Evolutionary conservation across 2,329 filamentous ascomycete species (phyloP), one percentile per base, ranked within the genome.

Genomic region (Epicoccum nigrum): DNA sequence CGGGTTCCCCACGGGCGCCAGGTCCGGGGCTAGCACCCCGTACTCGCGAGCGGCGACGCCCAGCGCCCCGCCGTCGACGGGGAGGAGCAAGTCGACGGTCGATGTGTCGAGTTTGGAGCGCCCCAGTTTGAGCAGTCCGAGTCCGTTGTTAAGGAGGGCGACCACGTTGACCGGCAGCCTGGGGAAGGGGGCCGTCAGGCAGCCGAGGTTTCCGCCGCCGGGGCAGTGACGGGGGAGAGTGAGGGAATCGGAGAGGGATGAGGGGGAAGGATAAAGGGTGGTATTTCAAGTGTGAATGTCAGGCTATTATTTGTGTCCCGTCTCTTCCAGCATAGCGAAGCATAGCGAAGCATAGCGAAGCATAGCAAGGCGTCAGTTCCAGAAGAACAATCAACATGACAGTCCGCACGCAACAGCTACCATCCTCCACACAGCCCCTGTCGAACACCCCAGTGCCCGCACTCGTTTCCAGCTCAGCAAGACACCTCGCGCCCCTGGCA

Each of bases 81-180:
- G 27, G 5, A 19, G 43, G 21, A 47, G 37, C 13, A 23, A 32
- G 20, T 38, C 25, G 4, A 32, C 25, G 2, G 23, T 47, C 11
- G 43, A 52, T 39, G 28, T 45, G 1, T 42, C 43, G n/a, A 16
- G 11, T 4, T 7, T 49, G 7, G 72, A 68, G 37, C 67, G 35
- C 7, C 31, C 38, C 2, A 21, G 34, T 1, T 8, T 31, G 23
- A 41, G 41, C 6, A 51, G 49, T 21, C 65, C 71, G 1, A 74
- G 71, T 44, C 71, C 72, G 30, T 50, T 74, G 31, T 48, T 74
- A 1, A 57, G 70, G 33, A 58, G 69, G 11, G 71, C 69, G 3
- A 73, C 67, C 4, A 67, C 63, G 15, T 65, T 69, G 43, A 67
- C 65, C 25, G 58, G 11, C 41, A 47, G 30, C 9, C 19, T 16